Conservation (phyloP, 2,329 filamentous ascomycete species). For the Alternaria sp. region DNA sequence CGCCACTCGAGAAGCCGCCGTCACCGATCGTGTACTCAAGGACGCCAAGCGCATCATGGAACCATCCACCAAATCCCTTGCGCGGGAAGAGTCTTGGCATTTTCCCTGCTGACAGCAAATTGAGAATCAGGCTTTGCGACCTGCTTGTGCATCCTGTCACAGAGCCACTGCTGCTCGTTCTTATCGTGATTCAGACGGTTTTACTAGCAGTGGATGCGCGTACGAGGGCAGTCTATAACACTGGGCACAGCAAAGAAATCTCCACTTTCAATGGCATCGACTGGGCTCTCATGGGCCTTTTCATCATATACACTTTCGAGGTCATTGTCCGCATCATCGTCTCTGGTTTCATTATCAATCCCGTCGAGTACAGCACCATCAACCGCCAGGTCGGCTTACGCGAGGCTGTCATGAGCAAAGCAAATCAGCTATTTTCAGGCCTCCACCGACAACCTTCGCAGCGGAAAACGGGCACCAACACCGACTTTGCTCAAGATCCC, state of each 20-base stretch:
- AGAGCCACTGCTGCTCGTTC: constrained; percentile 82
- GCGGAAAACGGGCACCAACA: constrained; percentile 54
- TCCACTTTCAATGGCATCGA: constrained; percentile 77
- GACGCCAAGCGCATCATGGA: constrained; percentile 51
- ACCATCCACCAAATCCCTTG: constrained; percentile 71
- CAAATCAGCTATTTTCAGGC: constrained; percentile 75
- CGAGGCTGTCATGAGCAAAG: constrained; percentile 77
- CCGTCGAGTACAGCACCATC: constrained; percentile 88
- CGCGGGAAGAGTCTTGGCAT: constrained; percentile 86
- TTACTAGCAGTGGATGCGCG: constrained; percentile 86
- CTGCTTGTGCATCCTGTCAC: constrained; percentile 84
- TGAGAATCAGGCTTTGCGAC: constrained; percentile 79
- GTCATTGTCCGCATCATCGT: constrained; percentile 84
- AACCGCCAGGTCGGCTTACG: constrained; percentile 77
- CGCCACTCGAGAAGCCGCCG: constrained; percentile 48
- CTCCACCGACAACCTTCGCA: constrained; percentile 76
- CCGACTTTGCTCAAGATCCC: constrained; percentile 38
- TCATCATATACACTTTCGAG: constrained; percentile 89
- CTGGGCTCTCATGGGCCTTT: constrained; percentile 81
- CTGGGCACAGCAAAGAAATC: constrained; percentile 55
- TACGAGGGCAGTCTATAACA: constrained; percentile 69
- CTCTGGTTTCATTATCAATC: constrained; percentile 90
- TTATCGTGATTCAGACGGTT: constrained; percentile 88
- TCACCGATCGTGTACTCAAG: constrained; percentile 35
- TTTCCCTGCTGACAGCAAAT: constrained; percentile 76